A percentile compares a stretch with the other conserved stretches of the same genome.
phyloP scores from a whole-genome alignment of 1,139 yeast species.

The Scheffersomyces parashehatae region DNA sequence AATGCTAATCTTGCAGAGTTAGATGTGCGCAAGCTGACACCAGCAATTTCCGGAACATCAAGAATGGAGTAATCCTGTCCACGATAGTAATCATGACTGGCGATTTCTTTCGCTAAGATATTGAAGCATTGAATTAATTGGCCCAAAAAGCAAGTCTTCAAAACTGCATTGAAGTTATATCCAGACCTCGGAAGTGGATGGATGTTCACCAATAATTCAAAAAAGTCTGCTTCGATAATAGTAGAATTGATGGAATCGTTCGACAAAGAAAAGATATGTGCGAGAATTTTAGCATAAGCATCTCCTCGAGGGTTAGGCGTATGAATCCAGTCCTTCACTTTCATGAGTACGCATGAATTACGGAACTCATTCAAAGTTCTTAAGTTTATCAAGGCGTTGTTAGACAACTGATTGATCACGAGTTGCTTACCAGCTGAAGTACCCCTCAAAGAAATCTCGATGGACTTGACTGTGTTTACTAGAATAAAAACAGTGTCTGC shows the following conservation, averaged over 20 bases:
- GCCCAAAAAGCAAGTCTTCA: conserved; percentile 43
- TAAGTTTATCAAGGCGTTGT: conserved; percentile 57
- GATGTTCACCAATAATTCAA: conserved; percentile 50
- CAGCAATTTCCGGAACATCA: conserved; percentile 36
- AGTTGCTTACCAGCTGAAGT: conserved; percentile 35
- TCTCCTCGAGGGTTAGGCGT: conserved; percentile 26
- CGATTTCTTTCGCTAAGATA: conserved; percentile 25
- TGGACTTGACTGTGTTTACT: conserved; percentile 58
- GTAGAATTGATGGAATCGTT: conserved; percentile 25
- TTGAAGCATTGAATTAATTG: conserved; percentile 36
- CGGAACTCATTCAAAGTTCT: conserved; percentile 54
- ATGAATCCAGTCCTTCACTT: conserved; percentile 30
- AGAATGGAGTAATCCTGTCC: conserved; percentile 24
- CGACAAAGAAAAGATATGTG: conserved; percentile 35
- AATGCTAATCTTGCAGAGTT: conserved; percentile 17
- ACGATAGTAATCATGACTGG: conserved; percentile 22
- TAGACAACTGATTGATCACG: conserved; percentile 58
- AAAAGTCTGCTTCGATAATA: conserved; percentile 51
- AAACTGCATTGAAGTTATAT: conserved; percentile 39
- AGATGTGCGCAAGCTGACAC: conserved; percentile 20
- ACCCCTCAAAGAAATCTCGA: conserved; percentile 72
- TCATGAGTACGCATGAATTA: conserved; percentile 35
- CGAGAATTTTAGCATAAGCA: conserved; percentile 34
- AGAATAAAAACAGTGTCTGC: conserved; percentile 41
- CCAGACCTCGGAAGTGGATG: conserved; percentile 44